Evolutionary conservation across 108 stramenopile genomes (phyloP).

Genomic region (Stephanodiscus triporus): DNA sequence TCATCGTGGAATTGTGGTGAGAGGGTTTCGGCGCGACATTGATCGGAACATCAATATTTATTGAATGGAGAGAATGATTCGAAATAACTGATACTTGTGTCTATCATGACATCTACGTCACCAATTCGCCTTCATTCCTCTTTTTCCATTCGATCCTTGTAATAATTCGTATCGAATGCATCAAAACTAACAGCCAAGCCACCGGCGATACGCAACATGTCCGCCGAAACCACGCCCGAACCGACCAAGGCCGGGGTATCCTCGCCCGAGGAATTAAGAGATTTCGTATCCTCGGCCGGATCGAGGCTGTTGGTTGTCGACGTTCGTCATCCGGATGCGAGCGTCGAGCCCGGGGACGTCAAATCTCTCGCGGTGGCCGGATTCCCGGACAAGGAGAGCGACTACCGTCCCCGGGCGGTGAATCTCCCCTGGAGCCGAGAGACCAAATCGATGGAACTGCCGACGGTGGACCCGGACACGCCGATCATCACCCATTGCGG

Average conservation of each 20-base stretch:
- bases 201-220: neutral
- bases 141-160: neutral
- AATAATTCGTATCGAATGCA: neutral
- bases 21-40: neutral
- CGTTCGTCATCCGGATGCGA: constrained; percentile 75
- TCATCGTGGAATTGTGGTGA: neutral
- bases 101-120: too few species aligned
- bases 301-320: constrained; percentile 75
- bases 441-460: constrained; percentile 68
- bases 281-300: constrained; percentile 70
- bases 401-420: constrained; percentile 61
- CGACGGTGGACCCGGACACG: constrained; percentile 63
- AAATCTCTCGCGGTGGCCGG: constrained; percentile 66
- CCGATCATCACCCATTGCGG: constrained; percentile 92
- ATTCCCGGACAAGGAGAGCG: constrained; percentile 51
- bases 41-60: neutral
- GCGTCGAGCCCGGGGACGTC: constrained; percentile 78
- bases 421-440: constrained; percentile 73
- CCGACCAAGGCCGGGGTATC: constrained; percentile 71
- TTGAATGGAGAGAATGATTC: too few species aligned
- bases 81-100: too few species aligned
- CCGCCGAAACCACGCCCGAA: constrained; percentile 4
- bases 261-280: constrained; percentile 66
- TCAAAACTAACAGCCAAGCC: neutral
- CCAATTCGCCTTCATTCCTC: neutral